Conservation (phyloP, 2,329 filamentous ascomycete species). For the Diaporthe helianthi region DNA sequence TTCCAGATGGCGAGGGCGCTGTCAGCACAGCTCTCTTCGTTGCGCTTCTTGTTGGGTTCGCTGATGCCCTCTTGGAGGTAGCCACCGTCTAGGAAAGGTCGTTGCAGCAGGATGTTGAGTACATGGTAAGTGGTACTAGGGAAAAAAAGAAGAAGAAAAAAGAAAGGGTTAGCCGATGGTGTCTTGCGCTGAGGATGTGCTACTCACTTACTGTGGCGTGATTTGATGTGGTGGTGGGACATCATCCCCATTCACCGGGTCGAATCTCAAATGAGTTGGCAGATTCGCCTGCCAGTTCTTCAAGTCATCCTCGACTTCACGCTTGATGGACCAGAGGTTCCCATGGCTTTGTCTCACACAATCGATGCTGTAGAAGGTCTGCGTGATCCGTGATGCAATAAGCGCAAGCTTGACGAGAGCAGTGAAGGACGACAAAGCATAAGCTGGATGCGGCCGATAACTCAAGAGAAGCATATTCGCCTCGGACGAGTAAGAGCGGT, state of each 20-base stretch:
- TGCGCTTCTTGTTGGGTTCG: not conserved
- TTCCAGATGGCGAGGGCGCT: not conserved
- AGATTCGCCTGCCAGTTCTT: not conserved
- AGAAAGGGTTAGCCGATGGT: not conserved
- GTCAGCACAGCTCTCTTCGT: not conserved
- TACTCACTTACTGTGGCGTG: not conserved
- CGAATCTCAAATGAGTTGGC: not conserved
- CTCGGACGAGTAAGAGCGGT: not conserved
- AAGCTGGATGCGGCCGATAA: not conserved
- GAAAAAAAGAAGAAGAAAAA: no score
- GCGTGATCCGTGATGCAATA: not conserved
- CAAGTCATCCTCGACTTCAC: not conserved
- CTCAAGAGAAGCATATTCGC: not conserved
- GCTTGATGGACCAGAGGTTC: not conserved
- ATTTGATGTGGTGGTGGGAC: not conserved
- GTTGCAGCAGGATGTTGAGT: conserved; percentile 2
- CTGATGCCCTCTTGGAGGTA: conserved; percentile 3
- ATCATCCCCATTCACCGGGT: not conserved
- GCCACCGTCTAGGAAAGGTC: not conserved
- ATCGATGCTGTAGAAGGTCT: conserved; percentile 2
- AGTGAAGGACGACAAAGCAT: not conserved
- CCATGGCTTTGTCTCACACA: not conserved
- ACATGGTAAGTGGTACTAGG: not conserved
- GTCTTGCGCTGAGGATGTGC: not conserved
- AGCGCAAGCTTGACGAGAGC: not conserved